Evolutionary conservation across 805 yeast genomes (phyloP), one percentile per base, ranked within the genome.

Genomic region (Pichia scutulata): DNA sequence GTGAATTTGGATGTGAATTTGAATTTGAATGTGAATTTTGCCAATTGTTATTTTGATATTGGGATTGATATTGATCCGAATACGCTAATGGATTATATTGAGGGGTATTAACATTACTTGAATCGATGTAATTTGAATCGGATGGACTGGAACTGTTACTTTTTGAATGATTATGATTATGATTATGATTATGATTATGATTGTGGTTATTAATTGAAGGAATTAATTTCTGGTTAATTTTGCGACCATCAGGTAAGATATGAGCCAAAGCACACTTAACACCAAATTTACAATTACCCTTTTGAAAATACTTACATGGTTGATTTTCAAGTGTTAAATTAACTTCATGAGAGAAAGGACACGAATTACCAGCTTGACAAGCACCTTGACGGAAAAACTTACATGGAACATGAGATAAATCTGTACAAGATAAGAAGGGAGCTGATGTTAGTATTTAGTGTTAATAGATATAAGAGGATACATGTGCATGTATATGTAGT

Each of bases 261-360:
- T 92, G 99, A 7, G 95, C 96, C 60, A 92, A 77, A 1, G 97
- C 98, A 71, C 99, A 92, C 61, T 89, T 90, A 47, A 80, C 72
- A 4, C 99, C 99, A 67, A 92, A 92, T 69, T 89, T 89, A 69
- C 99, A 92, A 63, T 89, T 89, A n/a, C 98, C 98, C 69, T 87
- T 87, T 61, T 86, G 93, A 66, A 88, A 92, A 68, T 90, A 92
- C 72, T 89, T 90, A 74, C 99, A 92, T 7, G 90, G 88, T 41
- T 76, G 71, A 43, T 74, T 67, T 45, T 77, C 82, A 36, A 71
- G 68, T n/a, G 74, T 64, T 6, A 77, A 72, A 49, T 83, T 86
- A 47, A 79, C 62, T 44, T 84, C 75, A 65, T 92, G 99, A 33
- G 93, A 82, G 64, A 92, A 92, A 1, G 97, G 97, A 66, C 99